Conservation (phyloP, 2,329 filamentous ascomycete genomes). For the Pestalotiopsis sp. region DNA sequence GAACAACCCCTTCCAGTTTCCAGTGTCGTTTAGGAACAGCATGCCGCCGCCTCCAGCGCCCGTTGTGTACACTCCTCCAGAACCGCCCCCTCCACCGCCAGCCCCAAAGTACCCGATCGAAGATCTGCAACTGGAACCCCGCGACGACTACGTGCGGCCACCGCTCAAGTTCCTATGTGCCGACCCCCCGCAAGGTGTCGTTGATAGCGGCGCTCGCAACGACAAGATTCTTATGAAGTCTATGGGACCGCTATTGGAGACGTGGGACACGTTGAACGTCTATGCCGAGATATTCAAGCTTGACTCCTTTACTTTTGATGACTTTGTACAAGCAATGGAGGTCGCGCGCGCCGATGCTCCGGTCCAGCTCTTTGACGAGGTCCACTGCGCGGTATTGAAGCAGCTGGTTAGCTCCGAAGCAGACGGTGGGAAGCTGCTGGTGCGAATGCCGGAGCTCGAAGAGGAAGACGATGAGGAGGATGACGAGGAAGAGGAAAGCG, state of each 20-base stretch:
- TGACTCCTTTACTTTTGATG: conserved; percentile 97
- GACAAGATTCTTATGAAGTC: conserved; percentile 78
- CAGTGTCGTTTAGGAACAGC: conserved; percentile 43
- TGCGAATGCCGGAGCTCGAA: conserved; percentile 75
- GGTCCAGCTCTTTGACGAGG: conserved; percentile 85
- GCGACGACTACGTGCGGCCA: conserved; percentile 69
- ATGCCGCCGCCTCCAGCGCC: conserved; percentile 48
- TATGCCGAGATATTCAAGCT: conserved; percentile 93
- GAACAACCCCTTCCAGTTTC: conserved; percentile 49
- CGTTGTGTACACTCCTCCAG: conserved; percentile 39
- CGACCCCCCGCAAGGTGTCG: conserved; percentile 56
- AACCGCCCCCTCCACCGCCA: conserved; percentile 68
- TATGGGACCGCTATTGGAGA: conserved; percentile 83
- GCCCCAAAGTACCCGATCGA: conserved; percentile 94
- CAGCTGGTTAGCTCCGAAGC: conserved; percentile 76
- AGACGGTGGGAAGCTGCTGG: conserved; percentile 77
- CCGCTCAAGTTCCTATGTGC: conserved; percentile 75
- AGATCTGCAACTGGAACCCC: conserved; percentile 79
- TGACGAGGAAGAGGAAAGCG: conserved; percentile 59
- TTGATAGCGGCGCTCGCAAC: conserved; percentile 46
- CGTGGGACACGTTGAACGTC: conserved; percentile 97
- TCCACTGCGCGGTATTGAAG: conserved; percentile 90
- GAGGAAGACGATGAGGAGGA: conserved; percentile 69
- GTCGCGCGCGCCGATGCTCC: conserved; percentile 73
- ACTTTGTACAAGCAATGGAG: conserved; percentile 86